phyloP scores from a whole-genome alignment of 768 basidiomycete species.

The Aureoboletus auriporus region DNA sequence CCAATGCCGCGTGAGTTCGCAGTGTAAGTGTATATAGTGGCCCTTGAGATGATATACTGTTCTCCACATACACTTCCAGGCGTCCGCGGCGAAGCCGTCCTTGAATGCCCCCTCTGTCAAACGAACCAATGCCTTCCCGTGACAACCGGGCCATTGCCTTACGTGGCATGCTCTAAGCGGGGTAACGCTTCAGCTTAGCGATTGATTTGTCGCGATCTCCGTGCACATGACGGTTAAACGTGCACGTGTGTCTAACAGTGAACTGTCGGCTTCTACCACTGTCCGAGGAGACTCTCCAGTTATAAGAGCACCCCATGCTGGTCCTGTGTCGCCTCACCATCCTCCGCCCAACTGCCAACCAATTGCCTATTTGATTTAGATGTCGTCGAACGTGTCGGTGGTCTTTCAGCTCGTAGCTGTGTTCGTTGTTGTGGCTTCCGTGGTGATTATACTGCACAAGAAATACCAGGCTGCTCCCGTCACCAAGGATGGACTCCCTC shows the following conservation, averaged over 20 bases:
- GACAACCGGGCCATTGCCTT: background rate
- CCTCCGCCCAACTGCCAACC: background rate
- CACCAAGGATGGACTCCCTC: conserved; percentile 2
- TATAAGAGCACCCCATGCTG: background rate
- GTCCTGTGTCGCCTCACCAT: background rate
- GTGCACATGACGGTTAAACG: background rate
- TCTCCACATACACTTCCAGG: background rate
- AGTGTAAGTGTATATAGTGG: background rate
- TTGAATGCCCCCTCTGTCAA: background rate
- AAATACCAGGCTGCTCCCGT: background rate
- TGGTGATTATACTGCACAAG: background rate
- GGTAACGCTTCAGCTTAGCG: background rate
- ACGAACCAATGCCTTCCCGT: background rate
- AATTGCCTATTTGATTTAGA: background rate
- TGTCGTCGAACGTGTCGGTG: background rate
- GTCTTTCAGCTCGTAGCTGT: background rate
- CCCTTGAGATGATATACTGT: background rate
- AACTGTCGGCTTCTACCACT: background rate
- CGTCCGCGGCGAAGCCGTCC: background rate
- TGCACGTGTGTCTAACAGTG: background rate
- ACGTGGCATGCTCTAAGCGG: background rate
- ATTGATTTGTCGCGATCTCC: background rate
- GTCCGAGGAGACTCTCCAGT: background rate
- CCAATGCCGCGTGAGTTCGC: too few relatives aligned
- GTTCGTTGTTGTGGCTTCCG: background rate